Percentiles rank a stretch among this genome's conserved stretches.
Evolutionary conservation across 805 yeast species (phyloP).

Genomic region (Monosporozyma siamensis): DNA sequence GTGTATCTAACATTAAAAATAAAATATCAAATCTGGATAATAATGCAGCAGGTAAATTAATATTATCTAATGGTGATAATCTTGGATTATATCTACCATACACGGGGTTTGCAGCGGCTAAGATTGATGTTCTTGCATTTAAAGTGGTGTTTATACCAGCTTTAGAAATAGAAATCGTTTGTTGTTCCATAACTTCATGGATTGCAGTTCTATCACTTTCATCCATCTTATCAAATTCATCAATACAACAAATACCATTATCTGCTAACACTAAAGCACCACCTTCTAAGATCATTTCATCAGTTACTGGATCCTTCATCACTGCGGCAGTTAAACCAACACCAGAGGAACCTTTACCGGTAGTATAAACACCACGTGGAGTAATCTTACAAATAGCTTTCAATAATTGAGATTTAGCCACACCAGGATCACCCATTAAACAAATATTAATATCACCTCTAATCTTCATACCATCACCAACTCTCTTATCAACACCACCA

Average conservation of each 20-base stretch:
- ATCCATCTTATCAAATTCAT: slow-evolving; percentile 98
- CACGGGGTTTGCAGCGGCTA: slow-evolving; percentile 98
- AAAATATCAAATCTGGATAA: slow-evolving; percentile 89
- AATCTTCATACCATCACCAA: slow-evolving; percentile 94
- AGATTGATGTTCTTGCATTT: slow-evolving; percentile 88
- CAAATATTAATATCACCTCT: slow-evolving; percentile 95
- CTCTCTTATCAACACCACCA: slow-evolving; percentile 91
- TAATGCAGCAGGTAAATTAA: slow-evolving; percentile 92
- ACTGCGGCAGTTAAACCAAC: slow-evolving; percentile 99
- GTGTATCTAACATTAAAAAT: slow-evolving; percentile 78
- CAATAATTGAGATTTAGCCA: slow-evolving; percentile 92
- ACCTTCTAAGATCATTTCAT: slow-evolving; percentile 96
- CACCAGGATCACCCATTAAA: slow-evolving; percentile 99
- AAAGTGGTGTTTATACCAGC: slow-evolving; percentile 96
- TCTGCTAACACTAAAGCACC: slow-evolving; percentile 96
- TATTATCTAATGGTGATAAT: slow-evolving; percentile 87
- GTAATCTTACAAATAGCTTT: slow-evolving; percentile 88
- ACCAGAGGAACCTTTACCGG: slow-evolving; percentile 98
- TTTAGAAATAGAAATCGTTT: slow-evolving; percentile 91
- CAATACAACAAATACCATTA: slow-evolving; percentile 96
- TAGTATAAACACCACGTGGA: slow-evolving; percentile 93
- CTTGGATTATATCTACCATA: slow-evolving; percentile 90
- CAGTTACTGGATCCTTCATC: slow-evolving; percentile 98
- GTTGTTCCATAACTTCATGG: slow-evolving; percentile 99
- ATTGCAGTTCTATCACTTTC: slow-evolving; percentile 94